Percentiles rank a stretch among this genome's conserved stretches.
These are phyloP conservation scores for Chlorophyllum brunneum DNA, from an alignment of 768 basidiomycete species.

Conservation along the genomic window DNA sequence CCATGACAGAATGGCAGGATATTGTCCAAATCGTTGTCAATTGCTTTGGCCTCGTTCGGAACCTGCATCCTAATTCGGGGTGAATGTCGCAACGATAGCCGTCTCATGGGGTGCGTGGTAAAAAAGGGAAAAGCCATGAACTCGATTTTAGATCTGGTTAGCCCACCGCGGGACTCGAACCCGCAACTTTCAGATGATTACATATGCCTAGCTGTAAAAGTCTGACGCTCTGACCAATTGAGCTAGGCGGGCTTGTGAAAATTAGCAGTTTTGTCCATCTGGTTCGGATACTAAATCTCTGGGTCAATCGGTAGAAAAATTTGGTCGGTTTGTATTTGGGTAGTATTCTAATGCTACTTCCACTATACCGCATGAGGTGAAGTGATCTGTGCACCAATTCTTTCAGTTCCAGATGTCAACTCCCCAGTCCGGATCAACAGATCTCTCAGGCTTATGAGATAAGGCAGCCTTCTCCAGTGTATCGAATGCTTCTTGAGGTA, in stretches of 20 bases:
- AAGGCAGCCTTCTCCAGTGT: constrained; percentile 47
- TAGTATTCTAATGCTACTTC: too few relatives aligned
- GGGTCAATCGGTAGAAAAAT: neutral
- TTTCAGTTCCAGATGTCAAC: constrained; percentile 47
- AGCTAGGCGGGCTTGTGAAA: constrained; percentile 12
- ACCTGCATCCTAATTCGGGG: neutral
- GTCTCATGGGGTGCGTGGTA: too few relatives aligned
- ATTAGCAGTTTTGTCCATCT: neutral
- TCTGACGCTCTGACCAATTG: constrained; percentile 15
- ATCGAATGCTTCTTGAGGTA: constrained; percentile 39
- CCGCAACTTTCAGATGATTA: constrained; percentile 14
- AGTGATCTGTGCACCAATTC: neutral
- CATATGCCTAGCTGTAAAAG: constrained; percentile 8
- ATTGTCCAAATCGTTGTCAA: constrained; percentile 74
- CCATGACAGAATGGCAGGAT: constrained; percentile 96
- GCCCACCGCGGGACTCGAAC: constrained; percentile 15
- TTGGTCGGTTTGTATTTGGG: too few relatives aligned
- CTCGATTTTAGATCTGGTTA: too few relatives aligned
- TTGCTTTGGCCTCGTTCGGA: constrained; percentile 33
- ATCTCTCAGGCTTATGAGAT: constrained; percentile 52
- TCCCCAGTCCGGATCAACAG: constrained; percentile 64
- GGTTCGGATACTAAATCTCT: neutral
- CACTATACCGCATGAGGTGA: too few relatives aligned
- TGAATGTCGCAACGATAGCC: neutral
- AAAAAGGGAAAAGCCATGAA: too few relatives aligned